Conservation (phyloP, 2,329 filamentous ascomycete species). For the Clonostachys sp. region DNA sequence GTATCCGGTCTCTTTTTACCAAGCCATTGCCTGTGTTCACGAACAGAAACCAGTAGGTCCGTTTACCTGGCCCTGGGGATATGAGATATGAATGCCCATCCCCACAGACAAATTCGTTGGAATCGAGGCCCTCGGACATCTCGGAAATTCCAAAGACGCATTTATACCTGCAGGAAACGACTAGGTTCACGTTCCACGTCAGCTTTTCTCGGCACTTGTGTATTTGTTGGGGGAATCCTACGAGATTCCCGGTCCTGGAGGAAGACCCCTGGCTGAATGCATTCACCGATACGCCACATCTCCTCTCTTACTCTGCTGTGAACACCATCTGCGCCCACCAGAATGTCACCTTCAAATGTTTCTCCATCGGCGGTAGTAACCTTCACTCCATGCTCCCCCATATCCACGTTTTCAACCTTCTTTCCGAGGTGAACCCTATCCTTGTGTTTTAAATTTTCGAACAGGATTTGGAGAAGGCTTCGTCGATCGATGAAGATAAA, state of each 20-base stretch:
- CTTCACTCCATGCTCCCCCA: conserved; percentile 30
- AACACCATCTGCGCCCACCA: conserved; percentile 57
- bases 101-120: conserved; percentile 28
- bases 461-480: conserved; percentile 10
- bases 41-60: neutral
- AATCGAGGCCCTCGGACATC: conserved; percentile 15
- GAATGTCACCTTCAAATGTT: conserved; percentile 27
- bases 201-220: neutral
- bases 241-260: conserved; percentile 5
- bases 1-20: conserved; percentile 19
- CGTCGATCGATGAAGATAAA: conserved; percentile 34
- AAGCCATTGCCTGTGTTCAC: conserved; percentile 12
- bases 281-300: conserved; percentile 9
- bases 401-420: conserved; percentile 30
- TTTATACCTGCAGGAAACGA: conserved; percentile 15
- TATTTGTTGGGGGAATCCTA: neutral
- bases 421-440: conserved; percentile 34
- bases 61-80: neutral
- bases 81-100: conserved; percentile 4
- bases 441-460: conserved; percentile 22
- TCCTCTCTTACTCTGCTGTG: conserved; percentile 32
- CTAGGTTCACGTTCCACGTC: neutral
- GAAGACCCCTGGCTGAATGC: conserved; percentile 11
- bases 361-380: conserved; percentile 24
- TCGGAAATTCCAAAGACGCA: conserved; percentile 31